Evolutionary conservation across 179 eudicot genomes (phyloP).

Genomic region (Camellia oleifera): DNA sequence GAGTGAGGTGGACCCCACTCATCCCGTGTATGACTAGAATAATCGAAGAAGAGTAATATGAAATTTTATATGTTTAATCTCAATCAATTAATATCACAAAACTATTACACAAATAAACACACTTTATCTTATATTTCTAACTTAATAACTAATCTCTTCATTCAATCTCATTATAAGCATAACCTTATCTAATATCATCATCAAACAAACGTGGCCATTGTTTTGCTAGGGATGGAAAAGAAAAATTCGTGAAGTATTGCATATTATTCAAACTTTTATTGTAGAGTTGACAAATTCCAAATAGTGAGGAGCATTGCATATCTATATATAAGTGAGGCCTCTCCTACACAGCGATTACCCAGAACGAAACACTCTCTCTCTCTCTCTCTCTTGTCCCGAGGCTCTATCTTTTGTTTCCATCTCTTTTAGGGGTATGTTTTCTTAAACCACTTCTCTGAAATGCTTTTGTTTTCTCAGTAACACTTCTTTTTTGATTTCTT

Average conservation of each 20-base stretch:
- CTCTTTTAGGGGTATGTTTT: too few species aligned
- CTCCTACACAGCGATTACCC: slow-evolving; percentile 5
- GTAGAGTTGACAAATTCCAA: slow-evolving; percentile 5
- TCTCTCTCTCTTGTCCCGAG: not conserved
- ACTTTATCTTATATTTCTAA: too few species aligned
- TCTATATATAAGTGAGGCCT: slow-evolving; percentile 7
- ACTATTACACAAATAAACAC: too few species aligned
- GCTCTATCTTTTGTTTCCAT: too few species aligned
- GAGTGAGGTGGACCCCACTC: too few species aligned
- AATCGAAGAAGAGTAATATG: too few species aligned
- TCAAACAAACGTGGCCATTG: not conserved
- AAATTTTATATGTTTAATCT: too few species aligned
- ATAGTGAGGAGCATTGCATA: not conserved
- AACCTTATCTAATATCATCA: too few species aligned
- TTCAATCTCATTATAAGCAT: too few species aligned
- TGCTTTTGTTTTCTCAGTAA: not conserved
- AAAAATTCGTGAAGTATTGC: not conserved
- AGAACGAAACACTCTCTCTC: not conserved
- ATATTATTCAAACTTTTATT: not conserved
- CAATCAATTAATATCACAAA: too few species aligned
- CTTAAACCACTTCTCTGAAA: not conserved
- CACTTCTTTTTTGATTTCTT: not conserved
- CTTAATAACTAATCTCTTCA: too few species aligned
- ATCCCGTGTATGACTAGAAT: too few species aligned
- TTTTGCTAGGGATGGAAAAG: not conserved